Evolutionary conservation across 2,329 filamentous ascomycete genomes (phyloP), one percentile per base, ranked within the genome.

Genomic region (Cladorrhinum sp.): DNA sequence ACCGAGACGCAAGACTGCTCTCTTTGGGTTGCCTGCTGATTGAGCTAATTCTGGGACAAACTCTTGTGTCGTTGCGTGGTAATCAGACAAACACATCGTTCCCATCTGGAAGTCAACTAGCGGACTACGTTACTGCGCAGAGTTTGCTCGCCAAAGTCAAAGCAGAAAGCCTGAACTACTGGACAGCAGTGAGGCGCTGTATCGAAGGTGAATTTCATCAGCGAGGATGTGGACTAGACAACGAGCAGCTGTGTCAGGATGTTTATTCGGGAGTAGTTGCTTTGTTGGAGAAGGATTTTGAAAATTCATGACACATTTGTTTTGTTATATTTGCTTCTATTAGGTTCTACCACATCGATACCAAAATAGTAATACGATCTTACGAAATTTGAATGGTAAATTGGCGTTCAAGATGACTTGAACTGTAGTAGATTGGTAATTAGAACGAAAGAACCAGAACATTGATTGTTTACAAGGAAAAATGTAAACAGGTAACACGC

Each of bases 211-310:
- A 53, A 6, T 53, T 59, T 13, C 57, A 45, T n/a, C 52, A 10
- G 13, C 7, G 22, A 16, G 51, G 51, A 3, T 25, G 24, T 2
- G 57, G 51, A 24, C 25, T 59, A 18, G 51, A 59, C 12, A 41
- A 23, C 10, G 57, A 55, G 51, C 27, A 55, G 16, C 20, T 55
- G 12, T 55, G 51, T 49, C 51, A 59, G 20, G 52, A 55, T 6
- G 57, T 59, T 2, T 59, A 59, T 38, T 49, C 51, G 1, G 52
- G 52, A 8, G 41, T 59, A 5, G 51, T 59, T 23, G 57, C 57
- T 2, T 23, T 59, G 41, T 29, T 55, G 20, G 57, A 59, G 36
- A 49, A 38, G 50, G 57, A 59, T 38, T 36, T 54, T 25, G 50
- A 54, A 23, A 49, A 59, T 41, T 48, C 57, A 7, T 59, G 36